These are phyloP conservation scores for Sedum album DNA, from an alignment of 164 flowering plant species.

Conservation along the genomic window DNA sequence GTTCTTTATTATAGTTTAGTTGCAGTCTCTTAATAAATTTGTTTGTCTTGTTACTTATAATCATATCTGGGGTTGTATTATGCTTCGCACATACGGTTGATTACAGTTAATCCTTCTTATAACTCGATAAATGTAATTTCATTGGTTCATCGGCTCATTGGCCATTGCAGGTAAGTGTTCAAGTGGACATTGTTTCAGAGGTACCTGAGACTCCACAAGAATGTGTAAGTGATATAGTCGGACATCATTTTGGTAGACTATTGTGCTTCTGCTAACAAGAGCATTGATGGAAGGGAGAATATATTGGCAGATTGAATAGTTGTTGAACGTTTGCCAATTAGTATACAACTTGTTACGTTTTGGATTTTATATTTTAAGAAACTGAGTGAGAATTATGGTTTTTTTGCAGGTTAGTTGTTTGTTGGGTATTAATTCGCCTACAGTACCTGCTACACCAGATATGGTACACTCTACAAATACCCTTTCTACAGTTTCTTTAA, in stretches of 20 bases:
- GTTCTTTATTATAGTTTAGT: no score
- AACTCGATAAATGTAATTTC: neutral
- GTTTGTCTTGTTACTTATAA: no score
- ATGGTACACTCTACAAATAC: neutral
- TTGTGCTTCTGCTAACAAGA: no score
- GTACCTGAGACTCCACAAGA: no score
- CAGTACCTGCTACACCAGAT: constrained; percentile 8
- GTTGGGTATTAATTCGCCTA: constrained; percentile 10
- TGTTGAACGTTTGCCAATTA: no score
- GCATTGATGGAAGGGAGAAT: no score
- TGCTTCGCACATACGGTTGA: neutral
- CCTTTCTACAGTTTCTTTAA: neutral
- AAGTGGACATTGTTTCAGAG: neutral
- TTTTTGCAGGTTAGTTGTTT: constrained; percentile 17
- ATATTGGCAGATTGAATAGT: no score
- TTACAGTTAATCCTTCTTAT: neutral
- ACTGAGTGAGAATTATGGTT: neutral
- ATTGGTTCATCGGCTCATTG: neutral
- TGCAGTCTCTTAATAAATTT: no score
- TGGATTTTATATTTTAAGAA: neutral
- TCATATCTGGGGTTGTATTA: neutral
- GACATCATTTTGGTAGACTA: neutral
- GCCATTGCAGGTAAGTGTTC: neutral
- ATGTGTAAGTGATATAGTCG: no score
- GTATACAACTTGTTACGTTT: neutral